Evolutionary conservation across 495 filamentous ascomycete species (phyloP).

Genomic region (Penicillium simplicissimum): DNA sequence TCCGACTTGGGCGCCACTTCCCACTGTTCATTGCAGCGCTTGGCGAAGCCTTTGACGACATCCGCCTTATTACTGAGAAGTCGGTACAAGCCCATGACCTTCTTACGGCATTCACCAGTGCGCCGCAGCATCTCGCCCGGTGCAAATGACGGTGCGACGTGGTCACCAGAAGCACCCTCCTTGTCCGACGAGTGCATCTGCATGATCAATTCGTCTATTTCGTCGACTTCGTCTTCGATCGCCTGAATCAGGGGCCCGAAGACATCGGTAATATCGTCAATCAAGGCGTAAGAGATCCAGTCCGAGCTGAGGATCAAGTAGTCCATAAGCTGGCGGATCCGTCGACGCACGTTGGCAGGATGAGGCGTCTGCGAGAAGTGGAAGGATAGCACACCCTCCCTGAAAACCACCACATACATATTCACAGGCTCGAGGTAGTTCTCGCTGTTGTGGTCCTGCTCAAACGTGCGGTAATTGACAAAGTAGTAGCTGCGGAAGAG

Average conservation of each 20-base stretch:
- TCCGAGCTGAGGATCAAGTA: conserved; percentile 91
- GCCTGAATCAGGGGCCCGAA: conserved; percentile 87
- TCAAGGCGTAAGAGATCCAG: conserved; percentile 97
- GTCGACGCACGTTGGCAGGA: conserved; percentile 88
- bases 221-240: conserved; percentile 86
- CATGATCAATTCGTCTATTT: conserved; percentile 82
- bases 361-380: conserved; percentile 93
- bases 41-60: conserved; percentile 99
- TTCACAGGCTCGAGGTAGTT: conserved; percentile 94
- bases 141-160: conserved; percentile 46
- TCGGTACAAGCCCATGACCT: conserved; percentile 91
- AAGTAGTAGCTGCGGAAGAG: conserved; percentile 97
- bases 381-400: conserved; percentile 92
- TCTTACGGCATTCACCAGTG: conserved; percentile 92
- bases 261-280: conserved; percentile 96
- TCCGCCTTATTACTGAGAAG: conserved; percentile 96
- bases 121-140: conserved; percentile 84
- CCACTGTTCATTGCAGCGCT: conserved; percentile 97
- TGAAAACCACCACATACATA: conserved; percentile 96
- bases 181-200: conserved; percentile 63
- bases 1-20: conserved; percentile 92
- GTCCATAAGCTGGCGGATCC: conserved; percentile 91
- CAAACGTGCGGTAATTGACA: conserved; percentile 95
- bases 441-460: conserved; percentile 84
- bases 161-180: conserved; percentile 35